Evolutionary conservation across 768 basidiomycete genomes (phyloP).

Genomic region (Pholiota molesta): DNA sequence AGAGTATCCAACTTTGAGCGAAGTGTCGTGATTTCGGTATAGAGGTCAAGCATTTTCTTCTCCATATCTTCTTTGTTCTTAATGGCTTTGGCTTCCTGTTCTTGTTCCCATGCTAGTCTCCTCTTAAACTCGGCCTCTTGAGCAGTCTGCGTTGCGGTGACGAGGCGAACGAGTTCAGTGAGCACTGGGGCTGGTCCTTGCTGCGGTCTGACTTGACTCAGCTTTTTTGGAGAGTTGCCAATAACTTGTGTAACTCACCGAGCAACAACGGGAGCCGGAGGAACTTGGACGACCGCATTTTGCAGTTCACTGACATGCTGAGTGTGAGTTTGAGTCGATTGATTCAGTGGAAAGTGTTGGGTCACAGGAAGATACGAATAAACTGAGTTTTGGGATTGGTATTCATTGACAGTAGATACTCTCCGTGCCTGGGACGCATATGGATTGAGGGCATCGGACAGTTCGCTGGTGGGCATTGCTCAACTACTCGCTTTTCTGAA

Average conservation of each 20-base stretch:
- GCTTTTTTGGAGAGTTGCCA: background rate
- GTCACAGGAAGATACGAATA: constrained; percentile 1
- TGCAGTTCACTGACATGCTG: constrained; percentile 66
- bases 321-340: constrained; percentile 14
- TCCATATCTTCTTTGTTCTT: constrained; percentile 65
- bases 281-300: constrained; percentile 49
- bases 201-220: background rate
- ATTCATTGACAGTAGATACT: constrained; percentile 19
- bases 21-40: constrained; percentile 25
- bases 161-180: constrained; percentile 61
- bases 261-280: constrained; percentile 34
- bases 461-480: constrained; percentile 51
- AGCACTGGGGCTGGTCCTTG: constrained; percentile 29
- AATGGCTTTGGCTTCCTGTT: constrained; percentile 58
- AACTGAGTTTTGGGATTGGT: background rate
- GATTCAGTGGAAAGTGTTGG: background rate
- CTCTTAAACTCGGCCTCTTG: constrained; percentile 64
- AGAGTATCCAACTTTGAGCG: constrained; percentile 31
- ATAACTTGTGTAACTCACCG: constrained; percentile 35
- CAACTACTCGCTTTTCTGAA: background rate
- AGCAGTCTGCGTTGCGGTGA: constrained; percentile 58
- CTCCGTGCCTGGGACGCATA: constrained; percentile 50
- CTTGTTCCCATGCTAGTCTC: constrained; percentile 67
- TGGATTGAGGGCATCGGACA: constrained; percentile 80
- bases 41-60: constrained; percentile 42